Evolutionary conservation across 2,329 filamentous ascomycete species (phyloP).

Genomic region (Sclerotinia subarctica): DNA sequence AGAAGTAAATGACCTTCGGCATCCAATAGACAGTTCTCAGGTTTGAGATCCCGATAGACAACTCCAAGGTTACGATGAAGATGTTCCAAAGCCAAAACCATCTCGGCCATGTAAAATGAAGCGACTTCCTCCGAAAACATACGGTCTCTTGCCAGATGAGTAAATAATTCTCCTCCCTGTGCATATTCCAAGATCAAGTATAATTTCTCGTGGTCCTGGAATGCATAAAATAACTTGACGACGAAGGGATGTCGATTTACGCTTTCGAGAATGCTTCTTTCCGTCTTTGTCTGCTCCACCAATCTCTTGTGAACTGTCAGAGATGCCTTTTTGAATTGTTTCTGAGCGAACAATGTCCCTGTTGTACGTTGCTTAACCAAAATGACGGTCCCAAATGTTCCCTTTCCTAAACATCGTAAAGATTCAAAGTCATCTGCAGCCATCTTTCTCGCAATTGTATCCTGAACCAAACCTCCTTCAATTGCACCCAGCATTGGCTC

Average conservation of each 20-base stretch:
- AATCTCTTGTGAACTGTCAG: constrained; percentile 93
- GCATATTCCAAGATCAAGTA: constrained; percentile 98
- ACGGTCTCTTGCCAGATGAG: constrained; percentile 87
- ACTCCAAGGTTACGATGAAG: constrained; percentile 89
- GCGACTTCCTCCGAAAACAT: constrained; percentile 91
- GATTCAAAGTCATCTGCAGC: constrained; percentile 85
- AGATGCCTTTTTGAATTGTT: constrained; percentile 97
- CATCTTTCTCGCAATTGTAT: constrained; percentile 68
- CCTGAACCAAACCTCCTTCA: constrained; percentile 54
- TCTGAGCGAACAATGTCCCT: constrained; percentile 90
- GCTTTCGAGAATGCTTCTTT: constrained; percentile 89
- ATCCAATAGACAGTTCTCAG: constrained; percentile 94
- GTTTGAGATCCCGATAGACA: constrained; percentile 95
- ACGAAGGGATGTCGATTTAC: constrained; percentile 97
- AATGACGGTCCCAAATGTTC: constrained; percentile 90
- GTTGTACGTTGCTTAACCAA: constrained; percentile 87
- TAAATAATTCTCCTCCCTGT: constrained; percentile 93
- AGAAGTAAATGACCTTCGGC: constrained; percentile 86
- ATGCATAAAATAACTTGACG: constrained; percentile 96
- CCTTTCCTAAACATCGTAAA: constrained; percentile 89
- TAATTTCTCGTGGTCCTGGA: constrained; percentile 96
- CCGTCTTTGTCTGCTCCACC: constrained; percentile 95
- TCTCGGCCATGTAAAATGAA: constrained; percentile 98
- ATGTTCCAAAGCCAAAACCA: constrained; percentile 90
- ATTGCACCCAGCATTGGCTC: constrained; percentile 43